Conservation (phyloP, 352 stramenopile species). For the Albugo laibachii region DNA sequence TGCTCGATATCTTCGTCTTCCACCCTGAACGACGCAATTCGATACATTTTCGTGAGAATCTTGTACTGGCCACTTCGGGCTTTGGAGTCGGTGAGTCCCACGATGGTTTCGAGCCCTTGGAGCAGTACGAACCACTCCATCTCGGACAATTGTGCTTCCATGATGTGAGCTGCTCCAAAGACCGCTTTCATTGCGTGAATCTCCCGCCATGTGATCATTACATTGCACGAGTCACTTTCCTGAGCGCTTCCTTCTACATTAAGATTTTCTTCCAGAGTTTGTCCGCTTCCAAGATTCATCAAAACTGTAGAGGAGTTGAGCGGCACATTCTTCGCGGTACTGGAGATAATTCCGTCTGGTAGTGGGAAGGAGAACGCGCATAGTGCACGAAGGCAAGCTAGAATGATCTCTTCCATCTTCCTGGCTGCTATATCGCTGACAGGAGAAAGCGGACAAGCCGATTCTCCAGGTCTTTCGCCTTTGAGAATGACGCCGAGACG, state of each 20-base stretch:
- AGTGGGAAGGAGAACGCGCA: constrained; percentile 66
- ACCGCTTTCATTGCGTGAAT: constrained; percentile 79
- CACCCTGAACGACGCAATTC: constrained; percentile 44
- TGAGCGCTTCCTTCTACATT: constrained; percentile 14
- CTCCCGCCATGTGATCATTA: constrained; percentile 59
- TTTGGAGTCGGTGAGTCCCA: constrained; percentile 44
- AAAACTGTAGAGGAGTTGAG: not conserved
- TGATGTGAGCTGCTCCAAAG: constrained; percentile 65
- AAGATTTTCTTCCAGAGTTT: constrained; percentile 13
- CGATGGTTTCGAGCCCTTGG: constrained; percentile 65
- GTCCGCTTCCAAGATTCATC: not conserved
- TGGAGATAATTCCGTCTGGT: constrained; percentile 21
- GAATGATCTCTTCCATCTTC: constrained; percentile 53
- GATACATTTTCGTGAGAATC: constrained; percentile 49
- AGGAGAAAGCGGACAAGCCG: not conserved
- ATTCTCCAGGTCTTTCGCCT: constrained; percentile 11
- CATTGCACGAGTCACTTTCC: constrained; percentile 39
- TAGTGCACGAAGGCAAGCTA: constrained; percentile 46
- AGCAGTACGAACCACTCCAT: constrained; percentile 56
- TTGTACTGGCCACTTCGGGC: constrained; percentile 56
- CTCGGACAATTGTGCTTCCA: constrained; percentile 63
- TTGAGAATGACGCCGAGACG: constrained; percentile 34
- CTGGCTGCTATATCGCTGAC: constrained; percentile 12
- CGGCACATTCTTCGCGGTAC: not conserved
- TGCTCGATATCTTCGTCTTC: constrained; percentile 78